phyloP scores from a whole-genome alignment of 2,329 filamentous ascomycete genomes.

The Ceratocystis cubensis region DNA sequence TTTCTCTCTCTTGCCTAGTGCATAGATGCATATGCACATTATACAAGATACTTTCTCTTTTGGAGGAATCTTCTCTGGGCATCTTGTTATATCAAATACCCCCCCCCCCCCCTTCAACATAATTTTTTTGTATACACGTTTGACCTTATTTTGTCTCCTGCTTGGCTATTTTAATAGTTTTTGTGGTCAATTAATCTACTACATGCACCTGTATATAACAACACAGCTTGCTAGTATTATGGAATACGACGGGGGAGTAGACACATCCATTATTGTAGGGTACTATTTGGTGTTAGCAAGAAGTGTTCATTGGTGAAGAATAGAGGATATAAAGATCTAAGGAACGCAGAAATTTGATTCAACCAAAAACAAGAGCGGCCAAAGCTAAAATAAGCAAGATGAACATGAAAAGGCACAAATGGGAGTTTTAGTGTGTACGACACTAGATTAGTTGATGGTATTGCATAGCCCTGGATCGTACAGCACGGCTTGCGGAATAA shows the following conservation, averaged over 20 bases:
- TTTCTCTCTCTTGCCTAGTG: neutral
- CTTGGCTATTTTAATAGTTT: neutral
- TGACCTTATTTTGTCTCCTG: neutral
- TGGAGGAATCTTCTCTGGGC: neutral
- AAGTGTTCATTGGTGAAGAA: too few relatives aligned
- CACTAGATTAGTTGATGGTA: neutral
- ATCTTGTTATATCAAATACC: neutral
- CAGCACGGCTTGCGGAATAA: neutral
- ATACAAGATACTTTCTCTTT: neutral
- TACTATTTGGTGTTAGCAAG: too few relatives aligned
- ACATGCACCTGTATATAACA: neutral
- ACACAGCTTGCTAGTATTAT: neutral
- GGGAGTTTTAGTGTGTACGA: too few relatives aligned
- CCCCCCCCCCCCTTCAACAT: neutral
- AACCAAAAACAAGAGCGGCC: too few relatives aligned
- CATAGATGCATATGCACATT: neutral
- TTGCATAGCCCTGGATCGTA: neutral
- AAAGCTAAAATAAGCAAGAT: too few relatives aligned
- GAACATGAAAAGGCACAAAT: too few relatives aligned
- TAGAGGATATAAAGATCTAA: too few relatives aligned
- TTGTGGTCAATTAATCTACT: neutral
- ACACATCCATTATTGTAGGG: too few relatives aligned
- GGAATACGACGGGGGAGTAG: too few relatives aligned
- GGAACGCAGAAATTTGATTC: too few relatives aligned
- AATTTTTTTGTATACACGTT: neutral